Evolutionary conservation across 306 rosid species (phyloP).

Genomic region (Quercus agrifolia): DNA sequence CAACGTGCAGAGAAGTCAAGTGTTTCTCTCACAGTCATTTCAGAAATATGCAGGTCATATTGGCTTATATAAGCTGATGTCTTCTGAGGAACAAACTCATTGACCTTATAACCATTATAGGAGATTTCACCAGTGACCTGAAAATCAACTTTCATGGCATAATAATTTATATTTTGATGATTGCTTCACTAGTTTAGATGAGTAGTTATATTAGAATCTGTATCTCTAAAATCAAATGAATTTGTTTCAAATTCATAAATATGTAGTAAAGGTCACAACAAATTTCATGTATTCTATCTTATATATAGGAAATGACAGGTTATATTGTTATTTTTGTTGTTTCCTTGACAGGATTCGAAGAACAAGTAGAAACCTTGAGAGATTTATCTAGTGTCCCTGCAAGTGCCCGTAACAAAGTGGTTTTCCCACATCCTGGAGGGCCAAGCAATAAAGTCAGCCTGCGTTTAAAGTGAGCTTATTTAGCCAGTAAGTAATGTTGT

Average conservation of each 20-base stretch:
- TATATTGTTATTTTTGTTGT: background rate
- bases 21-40: slow-evolving; percentile 29
- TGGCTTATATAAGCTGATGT: slow-evolving; percentile 35
- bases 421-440: too few relatives aligned
- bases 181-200: background rate
- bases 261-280: background rate
- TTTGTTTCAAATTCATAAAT: background rate
- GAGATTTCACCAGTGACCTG: slow-evolving; percentile 24
- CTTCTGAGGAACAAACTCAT: slow-evolving; percentile 28
- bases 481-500: too few relatives aligned
- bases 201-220: background rate
- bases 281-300: background rate
- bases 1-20: slow-evolving; percentile 24
- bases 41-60: slow-evolving; percentile 29
- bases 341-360: background rate
- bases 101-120: slow-evolving; percentile 21
- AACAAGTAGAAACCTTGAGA: too few relatives aligned
- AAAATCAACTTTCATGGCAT: background rate
- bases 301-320: background rate
- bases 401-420: too few relatives aligned
- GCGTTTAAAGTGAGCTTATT: too few relatives aligned
- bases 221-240: background rate
- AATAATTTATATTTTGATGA: background rate
- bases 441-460: too few relatives aligned
- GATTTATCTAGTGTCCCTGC: too few relatives aligned